A percentile compares a stretch with the other conserved stretches of the same genome.
These are phyloP conservation scores for Mycosarcoma mackinlayi DNA, from an alignment of 1,284 basidiomycete species.

Conservation along the genomic window DNA sequence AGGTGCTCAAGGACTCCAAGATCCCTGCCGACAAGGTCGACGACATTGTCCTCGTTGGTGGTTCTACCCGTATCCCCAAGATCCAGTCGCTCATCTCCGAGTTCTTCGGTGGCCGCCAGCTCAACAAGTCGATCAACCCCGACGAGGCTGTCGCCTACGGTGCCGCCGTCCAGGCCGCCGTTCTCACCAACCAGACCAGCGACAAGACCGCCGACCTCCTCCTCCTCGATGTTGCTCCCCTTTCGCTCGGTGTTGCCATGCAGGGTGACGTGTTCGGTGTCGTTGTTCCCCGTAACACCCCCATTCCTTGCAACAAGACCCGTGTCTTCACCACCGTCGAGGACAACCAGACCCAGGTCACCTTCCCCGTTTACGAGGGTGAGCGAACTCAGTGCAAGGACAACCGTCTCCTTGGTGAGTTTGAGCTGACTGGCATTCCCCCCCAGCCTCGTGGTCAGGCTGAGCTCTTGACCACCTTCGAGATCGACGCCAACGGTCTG, in stretches of 20 bases:
- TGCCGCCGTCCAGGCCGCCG: slow-evolving; percentile 68
- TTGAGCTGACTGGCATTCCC: slow-evolving; percentile 68
- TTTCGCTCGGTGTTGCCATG: slow-evolving; percentile 69
- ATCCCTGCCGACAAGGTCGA: slow-evolving; percentile 96
- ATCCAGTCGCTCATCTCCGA: slow-evolving; percentile 98
- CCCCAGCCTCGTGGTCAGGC: slow-evolving; percentile 68
- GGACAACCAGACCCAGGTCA: slow-evolving; percentile 69
- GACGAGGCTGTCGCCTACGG: slow-evolving; percentile 71
- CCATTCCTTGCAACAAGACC: slow-evolving; percentile 68
- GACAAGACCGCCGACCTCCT: slow-evolving; percentile 69
- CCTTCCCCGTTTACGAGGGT: slow-evolving; percentile 69
- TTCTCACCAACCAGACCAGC: slow-evolving; percentile 68
- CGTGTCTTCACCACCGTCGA: slow-evolving; percentile 68
- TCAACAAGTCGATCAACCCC: slow-evolving; percentile 88
- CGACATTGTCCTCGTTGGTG: slow-evolving; percentile 99
- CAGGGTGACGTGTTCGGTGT: slow-evolving; percentile 68
- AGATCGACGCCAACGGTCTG: slow-evolving; percentile 68
- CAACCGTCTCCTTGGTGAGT: slow-evolving; percentile 69
- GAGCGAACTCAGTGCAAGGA: slow-evolving; percentile 69
- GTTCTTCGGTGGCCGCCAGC: slow-evolving; percentile 93
- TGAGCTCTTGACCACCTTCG: slow-evolving; percentile 67
- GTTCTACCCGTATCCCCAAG: slow-evolving; percentile 99
- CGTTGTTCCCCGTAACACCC: slow-evolving; percentile 68
- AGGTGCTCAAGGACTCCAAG: slow-evolving; percentile 98
- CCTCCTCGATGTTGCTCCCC: slow-evolving; percentile 67